Conservation (phyloP, 768 basidiomycete genomes). For the Podaxis carcinomalis region DNA sequence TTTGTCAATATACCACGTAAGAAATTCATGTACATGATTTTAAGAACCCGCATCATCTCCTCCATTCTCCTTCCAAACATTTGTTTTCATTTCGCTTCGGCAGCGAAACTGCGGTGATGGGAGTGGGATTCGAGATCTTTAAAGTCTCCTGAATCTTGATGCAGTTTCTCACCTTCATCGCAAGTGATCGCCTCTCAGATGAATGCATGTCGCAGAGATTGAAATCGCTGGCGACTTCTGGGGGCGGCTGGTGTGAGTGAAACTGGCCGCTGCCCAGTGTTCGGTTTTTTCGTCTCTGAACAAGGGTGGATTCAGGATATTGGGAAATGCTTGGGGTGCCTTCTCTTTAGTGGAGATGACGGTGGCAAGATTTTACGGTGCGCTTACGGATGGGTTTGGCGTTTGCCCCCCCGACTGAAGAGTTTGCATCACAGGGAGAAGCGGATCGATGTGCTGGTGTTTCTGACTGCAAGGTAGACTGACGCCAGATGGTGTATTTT, state of each 20-base stretch:
- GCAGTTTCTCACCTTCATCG: neutral
- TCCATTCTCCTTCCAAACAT: neutral
- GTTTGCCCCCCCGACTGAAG: neutral
- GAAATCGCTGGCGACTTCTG: neutral
- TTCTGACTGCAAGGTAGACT: neutral
- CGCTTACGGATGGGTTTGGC: neutral
- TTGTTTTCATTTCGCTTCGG: neutral
- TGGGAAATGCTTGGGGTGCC: constrained; percentile 1
- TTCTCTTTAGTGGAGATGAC: neutral
- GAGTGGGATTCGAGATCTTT: constrained; percentile 6
- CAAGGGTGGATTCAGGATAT: neutral
- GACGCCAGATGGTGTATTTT: neutral
- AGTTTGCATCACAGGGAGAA: neutral
- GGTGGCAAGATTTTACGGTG: neutral
- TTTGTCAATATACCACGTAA: constrained; percentile 7
- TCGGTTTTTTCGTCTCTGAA: neutral
- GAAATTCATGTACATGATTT: neutral
- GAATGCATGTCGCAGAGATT: neutral
- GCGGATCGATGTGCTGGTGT: neutral
- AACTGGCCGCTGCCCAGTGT: neutral
- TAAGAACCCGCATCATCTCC: neutral
- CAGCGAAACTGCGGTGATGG: neutral
- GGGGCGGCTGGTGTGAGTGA: neutral
- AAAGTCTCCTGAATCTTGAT: neutral
- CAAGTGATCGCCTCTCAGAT: neutral